A percentile compares a stretch with the other conserved stretches of the same genome.
phyloP scores from a whole-genome alignment of 345 rosid genomes.

The Turritis glabra region DNA sequence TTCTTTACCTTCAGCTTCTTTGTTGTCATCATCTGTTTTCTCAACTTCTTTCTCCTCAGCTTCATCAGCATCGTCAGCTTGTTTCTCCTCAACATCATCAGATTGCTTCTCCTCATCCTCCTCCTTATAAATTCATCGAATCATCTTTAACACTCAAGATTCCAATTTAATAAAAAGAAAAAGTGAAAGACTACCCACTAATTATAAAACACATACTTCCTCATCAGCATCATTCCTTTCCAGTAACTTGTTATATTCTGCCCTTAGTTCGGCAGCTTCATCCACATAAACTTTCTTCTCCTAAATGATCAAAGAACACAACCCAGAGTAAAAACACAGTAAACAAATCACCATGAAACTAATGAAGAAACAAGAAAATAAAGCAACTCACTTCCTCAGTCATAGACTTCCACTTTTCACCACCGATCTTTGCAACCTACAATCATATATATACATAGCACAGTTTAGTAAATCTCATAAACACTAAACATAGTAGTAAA shows the following conservation, averaged over 20 bases:
- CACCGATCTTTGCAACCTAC: constrained; percentile 79
- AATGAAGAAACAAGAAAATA: background rate
- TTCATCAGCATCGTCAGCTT: constrained; percentile 23
- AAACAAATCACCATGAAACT: background rate
- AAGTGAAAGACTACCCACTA: background rate
- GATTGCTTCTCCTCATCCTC: constrained; percentile 22
- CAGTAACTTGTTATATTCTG: constrained; percentile 52
- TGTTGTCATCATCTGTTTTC: background rate
- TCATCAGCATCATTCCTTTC: constrained; percentile 45
- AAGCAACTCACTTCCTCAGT: constrained; percentile 66
- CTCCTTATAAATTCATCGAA: constrained; percentile 40
- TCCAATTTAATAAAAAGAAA: background rate
- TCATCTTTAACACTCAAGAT: background rate
- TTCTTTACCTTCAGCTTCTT: constrained; percentile 37
- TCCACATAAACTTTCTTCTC: constrained; percentile 76
- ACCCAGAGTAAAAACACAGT: background rate
- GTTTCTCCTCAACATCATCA: constrained; percentile 44
- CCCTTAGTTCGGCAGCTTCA: constrained; percentile 74
- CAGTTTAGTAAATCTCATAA: background rate
- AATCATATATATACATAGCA: background rate
- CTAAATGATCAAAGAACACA: constrained; percentile 34
- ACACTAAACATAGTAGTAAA: background rate
- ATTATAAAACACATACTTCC: constrained; percentile 41
- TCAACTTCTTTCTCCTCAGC: background rate
- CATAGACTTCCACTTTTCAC: constrained; percentile 83